A percentile compares a stretch with the other conserved stretches of the same genome.
These are phyloP conservation scores for Globisporangium lucens DNA, from an alignment of 352 stramenopile species.

Conservation along the genomic window DNA sequence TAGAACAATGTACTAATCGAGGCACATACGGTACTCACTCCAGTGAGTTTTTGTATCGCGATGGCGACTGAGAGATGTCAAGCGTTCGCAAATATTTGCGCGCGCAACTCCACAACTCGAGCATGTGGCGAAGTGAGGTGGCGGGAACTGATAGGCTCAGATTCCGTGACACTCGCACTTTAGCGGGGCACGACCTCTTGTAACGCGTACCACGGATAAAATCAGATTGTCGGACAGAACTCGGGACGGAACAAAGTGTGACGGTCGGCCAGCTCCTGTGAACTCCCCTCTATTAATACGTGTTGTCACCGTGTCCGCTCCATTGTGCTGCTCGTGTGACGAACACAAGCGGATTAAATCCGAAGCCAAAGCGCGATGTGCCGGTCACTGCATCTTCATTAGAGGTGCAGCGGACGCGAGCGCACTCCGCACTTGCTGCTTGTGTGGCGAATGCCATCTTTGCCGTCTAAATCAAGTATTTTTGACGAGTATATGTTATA, in stretches of 20 bases:
- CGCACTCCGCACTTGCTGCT: no score
- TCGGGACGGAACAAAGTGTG: not conserved
- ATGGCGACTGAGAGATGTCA: not conserved
- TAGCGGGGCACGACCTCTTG: not conserved
- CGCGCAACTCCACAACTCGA: constrained; percentile 2
- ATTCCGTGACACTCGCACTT: not conserved
- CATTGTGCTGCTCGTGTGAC: not conserved
- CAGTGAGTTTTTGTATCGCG: not conserved
- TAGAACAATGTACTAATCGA: constrained; percentile 6
- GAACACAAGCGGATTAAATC: not conserved
- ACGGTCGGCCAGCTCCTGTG: not conserved
- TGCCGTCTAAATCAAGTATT: no score
- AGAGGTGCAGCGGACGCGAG: no score
- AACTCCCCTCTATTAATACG: not conserved
- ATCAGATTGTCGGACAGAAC: not conserved
- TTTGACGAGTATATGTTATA: not conserved
- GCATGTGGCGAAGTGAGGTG: not conserved
- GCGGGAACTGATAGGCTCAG: constrained; percentile 8
- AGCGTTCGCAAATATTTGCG: not conserved
- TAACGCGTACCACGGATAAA: not conserved
- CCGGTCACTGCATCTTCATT: no score
- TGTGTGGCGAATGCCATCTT: no score
- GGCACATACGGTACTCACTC: not conserved
- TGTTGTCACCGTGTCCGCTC: no score
- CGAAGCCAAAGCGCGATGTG: no score